Evolutionary conservation across 805 yeast genomes (phyloP), one percentile per base, ranked within the genome.

Genomic region (Starmerella apicola): DNA sequence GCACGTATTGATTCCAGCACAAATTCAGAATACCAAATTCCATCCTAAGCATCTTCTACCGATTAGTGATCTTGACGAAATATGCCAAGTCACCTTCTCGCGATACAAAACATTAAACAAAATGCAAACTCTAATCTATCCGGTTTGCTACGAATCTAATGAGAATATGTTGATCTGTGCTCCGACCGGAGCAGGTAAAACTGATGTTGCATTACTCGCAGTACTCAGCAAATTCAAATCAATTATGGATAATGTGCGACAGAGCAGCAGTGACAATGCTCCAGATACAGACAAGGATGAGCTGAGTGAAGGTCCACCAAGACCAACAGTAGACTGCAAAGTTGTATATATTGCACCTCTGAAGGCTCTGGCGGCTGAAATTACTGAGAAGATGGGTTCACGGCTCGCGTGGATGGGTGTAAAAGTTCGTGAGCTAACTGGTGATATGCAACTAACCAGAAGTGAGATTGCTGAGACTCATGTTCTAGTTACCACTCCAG

Each of bases 181-280:
- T 0, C 96, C 96, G 1, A 86, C 96, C 0, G 96, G 96, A 68
- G 95, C 96, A 5, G 96, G 96, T 71, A 86, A 86, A 56, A 86
- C 96, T 0, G 95, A 86, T 59, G 88, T 86, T 21, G 96, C 96
- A 0, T 60, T 86, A 43, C 63, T 86, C 28, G 67, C 95, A 0
- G 76, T 86, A 46, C 63, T 86, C 38, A 88, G 81, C 52, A 73
- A 91, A 0, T 77, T 88, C 12, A 72, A 76, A 26, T 5, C 34
- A 2, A 43, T 28, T 3, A 18, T 28, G 4, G 35, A 39, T 4
- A 68, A 1, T 70, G 63, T 4, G 75, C 68, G 18, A 52, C 73
- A 12, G 48, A 13, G 8, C 7, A 19, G 15, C n/a, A 28, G 8
- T 7, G 26, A 21, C 38, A 13, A 10, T 8, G 22, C 21, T 9